These are phyloP conservation scores for Populus trichocarpa DNA, from an alignment of 441 rosid genomes.

Conservation along the genomic window DNA sequence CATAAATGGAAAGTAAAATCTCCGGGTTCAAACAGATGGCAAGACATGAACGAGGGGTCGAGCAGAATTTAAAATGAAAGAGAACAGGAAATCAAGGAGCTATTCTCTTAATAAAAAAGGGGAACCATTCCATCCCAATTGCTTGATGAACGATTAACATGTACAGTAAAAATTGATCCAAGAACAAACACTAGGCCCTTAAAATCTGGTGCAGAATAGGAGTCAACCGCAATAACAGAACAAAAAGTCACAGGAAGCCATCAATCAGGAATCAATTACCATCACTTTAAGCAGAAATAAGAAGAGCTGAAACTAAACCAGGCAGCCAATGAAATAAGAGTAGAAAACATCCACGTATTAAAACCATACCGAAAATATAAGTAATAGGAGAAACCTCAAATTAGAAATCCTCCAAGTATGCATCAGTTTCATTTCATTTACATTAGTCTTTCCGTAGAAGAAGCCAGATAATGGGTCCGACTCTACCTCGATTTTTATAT, in stretches of 20 bases:
- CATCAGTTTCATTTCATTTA: constrained; percentile 20
- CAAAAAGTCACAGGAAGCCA: not conserved
- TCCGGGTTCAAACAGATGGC: too few relatives aligned
- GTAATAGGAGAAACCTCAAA: not conserved
- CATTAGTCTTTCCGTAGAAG: constrained; percentile 11
- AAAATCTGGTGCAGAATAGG: too few relatives aligned
- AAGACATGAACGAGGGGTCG: too few relatives aligned
- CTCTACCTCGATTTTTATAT: not conserved
- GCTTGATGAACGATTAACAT: too few relatives aligned
- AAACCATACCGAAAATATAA: not conserved
- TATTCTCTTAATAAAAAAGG: too few relatives aligned
- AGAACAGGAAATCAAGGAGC: too few relatives aligned
- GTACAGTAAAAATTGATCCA: too few relatives aligned
- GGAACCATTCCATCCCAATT: too few relatives aligned
- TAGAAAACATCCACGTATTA: not conserved
- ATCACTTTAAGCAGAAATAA: not conserved
- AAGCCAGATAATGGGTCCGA: constrained; percentile 2
- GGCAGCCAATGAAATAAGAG: not conserved
- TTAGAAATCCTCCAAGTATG: not conserved
- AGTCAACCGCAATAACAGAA: not conserved
- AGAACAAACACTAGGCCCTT: too few relatives aligned
- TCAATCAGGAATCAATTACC: not conserved
- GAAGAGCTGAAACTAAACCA: not conserved
- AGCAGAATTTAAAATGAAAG: too few relatives aligned
- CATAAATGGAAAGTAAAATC: too few relatives aligned